Evolutionary conservation across 164 flowering plant species (phyloP).

Genomic region (Chimonanthus salicifolius): DNA sequence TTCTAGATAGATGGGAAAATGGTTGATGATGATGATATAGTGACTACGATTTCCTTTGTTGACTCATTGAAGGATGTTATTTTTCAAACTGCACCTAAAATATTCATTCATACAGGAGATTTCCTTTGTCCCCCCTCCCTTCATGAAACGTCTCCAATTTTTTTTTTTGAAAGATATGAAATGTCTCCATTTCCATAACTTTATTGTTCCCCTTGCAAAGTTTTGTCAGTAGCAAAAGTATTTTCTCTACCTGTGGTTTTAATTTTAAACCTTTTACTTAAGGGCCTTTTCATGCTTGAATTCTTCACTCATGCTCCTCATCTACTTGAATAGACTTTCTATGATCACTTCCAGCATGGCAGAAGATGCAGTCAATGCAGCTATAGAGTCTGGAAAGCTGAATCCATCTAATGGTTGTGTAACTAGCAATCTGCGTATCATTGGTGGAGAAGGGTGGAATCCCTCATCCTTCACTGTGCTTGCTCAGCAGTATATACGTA

Average conservation of each 20-base stretch:
- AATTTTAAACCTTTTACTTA: background rate
- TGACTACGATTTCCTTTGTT: background rate
- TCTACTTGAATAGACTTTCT: background rate
- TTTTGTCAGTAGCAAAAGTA: background rate
- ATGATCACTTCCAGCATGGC: constrained; percentile 83
- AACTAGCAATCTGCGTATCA: constrained; percentile 50
- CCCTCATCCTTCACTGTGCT: constrained; percentile 79
- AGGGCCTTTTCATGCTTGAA: constrained; percentile 1
- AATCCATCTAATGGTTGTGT: constrained; percentile 55
- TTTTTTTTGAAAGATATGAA: background rate
- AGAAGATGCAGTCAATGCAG: constrained; percentile 92
- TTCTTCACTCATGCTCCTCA: background rate
- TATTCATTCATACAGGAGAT: background rate
- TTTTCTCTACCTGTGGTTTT: too few species aligned
- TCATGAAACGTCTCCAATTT: background rate
- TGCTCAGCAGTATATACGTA: constrained; percentile 86
- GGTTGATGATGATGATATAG: too few species aligned
- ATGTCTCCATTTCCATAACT: background rate
- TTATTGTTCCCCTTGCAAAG: background rate
- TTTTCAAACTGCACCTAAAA: background rate
- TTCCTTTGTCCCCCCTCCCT: background rate
- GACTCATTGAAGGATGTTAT: background rate
- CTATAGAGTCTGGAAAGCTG: constrained; percentile 81
- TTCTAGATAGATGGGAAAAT: too few species aligned
- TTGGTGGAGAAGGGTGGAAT: constrained; percentile 95